Base-by-base conservation (phyloP, 139 green algal species). In the Picochlorum sp. region DNA sequence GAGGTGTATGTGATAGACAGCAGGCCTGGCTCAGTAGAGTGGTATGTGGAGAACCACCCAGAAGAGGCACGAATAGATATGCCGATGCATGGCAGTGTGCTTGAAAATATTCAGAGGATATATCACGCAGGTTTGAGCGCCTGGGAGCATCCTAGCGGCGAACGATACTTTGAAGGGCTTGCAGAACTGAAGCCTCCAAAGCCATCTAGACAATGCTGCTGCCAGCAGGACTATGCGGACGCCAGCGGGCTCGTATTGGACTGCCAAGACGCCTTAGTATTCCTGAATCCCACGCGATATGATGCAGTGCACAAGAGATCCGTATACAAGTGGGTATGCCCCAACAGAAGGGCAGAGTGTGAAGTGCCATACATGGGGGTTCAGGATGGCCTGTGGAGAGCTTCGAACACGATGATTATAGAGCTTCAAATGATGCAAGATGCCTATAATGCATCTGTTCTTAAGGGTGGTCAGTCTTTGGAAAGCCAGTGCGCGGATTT, bases 391-490 rank as follows among this genome's bases (percentile, higher is more conserved):
- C 46, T 52, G 46, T 52, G 46, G 46, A 52, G 46, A 15, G 46
- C 46, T n/a, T 52, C 46, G 15, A n/a, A 18, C 16, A 52, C 46
- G 46, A 52, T 52, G 16, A 52, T 52, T 52, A n/a, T 52, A 52
- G 46, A 52, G 46, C 46, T 52, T n/a, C 46, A 52, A 52, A 52
- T 52, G 46, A 52, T 52, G 18, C 46, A 52, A 18, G 46, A 52
- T n/a, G 46, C 46, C 16, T 52, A 52, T n/a, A 23, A 52, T 52
- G 15, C 46, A 23, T 18, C 46, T 52, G 15, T 52, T 4, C 46
- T 52, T 23, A 18, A 20, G 18, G 46, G 46, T 23, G 46, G 46
- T 23, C 46, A 52, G 18, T 18, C 46, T 18, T 20, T 52, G 46
- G 46, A 52, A 20, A 52, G 18, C 18, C 46, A 52, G 46, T 52